Conservation (phyloP, 208 protist species). For the Wallacemonas sp. region DNA sequence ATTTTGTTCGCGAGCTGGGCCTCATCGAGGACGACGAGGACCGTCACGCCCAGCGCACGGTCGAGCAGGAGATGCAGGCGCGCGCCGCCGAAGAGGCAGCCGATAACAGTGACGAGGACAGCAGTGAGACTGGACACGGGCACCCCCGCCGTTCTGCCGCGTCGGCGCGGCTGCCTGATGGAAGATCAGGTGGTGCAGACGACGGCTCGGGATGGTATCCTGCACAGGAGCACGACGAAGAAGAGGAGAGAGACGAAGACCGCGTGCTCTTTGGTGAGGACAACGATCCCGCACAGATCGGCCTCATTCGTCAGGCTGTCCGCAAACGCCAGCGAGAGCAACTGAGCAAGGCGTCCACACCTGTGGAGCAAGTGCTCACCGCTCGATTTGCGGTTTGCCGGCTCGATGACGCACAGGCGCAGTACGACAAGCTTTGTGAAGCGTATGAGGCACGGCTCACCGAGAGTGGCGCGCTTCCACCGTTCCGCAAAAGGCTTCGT, state of each 20-base stretch:
- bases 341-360: constrained; percentile 28
- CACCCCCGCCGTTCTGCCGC: neutral
- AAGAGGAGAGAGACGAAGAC: neutral
- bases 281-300: constrained; percentile 4
- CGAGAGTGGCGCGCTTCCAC: constrained; percentile 21
- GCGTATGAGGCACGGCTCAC: constrained; percentile 35
- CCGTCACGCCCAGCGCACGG: constrained; percentile 43
- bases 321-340: constrained; percentile 52
- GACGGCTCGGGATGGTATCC: neutral
- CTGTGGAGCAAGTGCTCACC: constrained; percentile 56
- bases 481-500: constrained; percentile 17
- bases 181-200: neutral
- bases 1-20: constrained; percentile 62
- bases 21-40: constrained; percentile 83
- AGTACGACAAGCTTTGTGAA: constrained; percentile 50
- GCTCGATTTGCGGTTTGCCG: constrained; percentile 56
- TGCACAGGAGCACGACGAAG: neutral
- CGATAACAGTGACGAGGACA: constrained; percentile 31
- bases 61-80: constrained; percentile 58
- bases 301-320: constrained; percentile 19
- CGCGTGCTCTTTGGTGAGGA: neutral
- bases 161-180: neutral
- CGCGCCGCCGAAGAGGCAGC: constrained; percentile 49
- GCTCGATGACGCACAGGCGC: constrained; percentile 32
- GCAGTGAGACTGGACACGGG: neutral